Evolutionary conservation across 495 filamentous ascomycete species (phyloP), one percentile per base, ranked within the genome.

Genomic region (Opeltia flavorubescens): DNA sequence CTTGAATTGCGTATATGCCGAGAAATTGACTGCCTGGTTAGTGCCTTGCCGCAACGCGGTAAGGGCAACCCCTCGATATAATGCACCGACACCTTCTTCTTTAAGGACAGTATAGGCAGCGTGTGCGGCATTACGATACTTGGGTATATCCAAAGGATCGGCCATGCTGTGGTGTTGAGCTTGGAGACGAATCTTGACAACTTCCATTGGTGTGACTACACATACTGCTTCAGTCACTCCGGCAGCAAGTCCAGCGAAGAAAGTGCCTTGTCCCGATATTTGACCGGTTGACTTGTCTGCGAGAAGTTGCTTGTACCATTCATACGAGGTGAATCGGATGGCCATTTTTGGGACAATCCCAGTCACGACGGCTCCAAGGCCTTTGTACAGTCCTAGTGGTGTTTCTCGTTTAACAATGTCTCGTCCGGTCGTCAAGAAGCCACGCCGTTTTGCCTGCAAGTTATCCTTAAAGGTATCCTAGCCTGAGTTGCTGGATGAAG

Each of bases 331-430:
- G 68, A 99, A 99, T 15, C 91, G 86, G 57, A 96, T 96, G 45
- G 91, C 93, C 91, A 99, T 99, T 69, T 99, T 99, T 12, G 91
- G 91, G 28, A 99, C 81, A 64, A 99, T 99, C 49, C 91, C 91
- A 17, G 89, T 95, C 43, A 95, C 63, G 46, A 99, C 91, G 43
- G 91, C 91, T 27, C 91, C 91, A 9, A 99, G 73, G 56, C 91
- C 91, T 70, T 96, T 96, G 73, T 99, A 99, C 44, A 99, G 68
- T 46, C 81, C 91, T 28, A 99, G 61, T 1, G 88, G 84, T 21
- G 89, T 95, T 67, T 99, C 91, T 57, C 81, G 80, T 57, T 72
- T 75, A 30, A 91, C 80, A 54, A 99, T 95, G 31, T 95, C 86
- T 47, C 67, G 67, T 43, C 93, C 91, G 7, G 94, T 96, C 8